Percentiles rank a stretch among this genome's conserved stretches.
These are phyloP conservation scores for Cephalotrichum gorgonifer DNA, from an alignment of 2,329 filamentous ascomycete genomes.

Conservation along the genomic window DNA sequence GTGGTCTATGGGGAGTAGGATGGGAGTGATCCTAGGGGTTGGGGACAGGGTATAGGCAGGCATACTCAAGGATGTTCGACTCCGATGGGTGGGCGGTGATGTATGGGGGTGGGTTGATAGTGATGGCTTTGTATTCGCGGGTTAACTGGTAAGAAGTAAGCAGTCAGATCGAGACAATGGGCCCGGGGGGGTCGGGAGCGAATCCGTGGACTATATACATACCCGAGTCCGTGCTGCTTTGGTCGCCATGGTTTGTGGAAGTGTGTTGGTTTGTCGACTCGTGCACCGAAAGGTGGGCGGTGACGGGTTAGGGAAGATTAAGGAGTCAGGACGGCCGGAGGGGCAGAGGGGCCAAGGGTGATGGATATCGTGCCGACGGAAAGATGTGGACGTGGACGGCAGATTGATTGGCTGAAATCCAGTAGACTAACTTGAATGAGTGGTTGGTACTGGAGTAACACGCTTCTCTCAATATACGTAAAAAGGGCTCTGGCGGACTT, in stretches of 20 bases:
- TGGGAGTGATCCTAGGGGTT: too few species aligned
- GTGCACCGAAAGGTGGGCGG: not conserved
- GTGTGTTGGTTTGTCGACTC: not conserved
- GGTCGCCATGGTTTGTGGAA: slow-evolving; percentile 50
- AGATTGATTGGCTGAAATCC: too few species aligned
- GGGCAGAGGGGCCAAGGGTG: not conserved
- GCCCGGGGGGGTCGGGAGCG: not conserved
- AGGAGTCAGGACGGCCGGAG: not conserved
- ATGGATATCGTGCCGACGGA: not conserved
- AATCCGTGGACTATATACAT: slow-evolving; percentile 9
- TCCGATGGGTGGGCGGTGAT: slow-evolving; percentile 86
- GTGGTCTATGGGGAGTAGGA: too few species aligned
- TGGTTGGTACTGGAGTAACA: too few species aligned
- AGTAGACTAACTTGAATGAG: too few species aligned
- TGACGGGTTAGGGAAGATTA: not conserved
- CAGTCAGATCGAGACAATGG: not conserved
- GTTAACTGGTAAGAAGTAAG: slow-evolving; percentile 32
- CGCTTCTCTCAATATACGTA: too few species aligned
- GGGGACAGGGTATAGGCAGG: slow-evolving; percentile 7
- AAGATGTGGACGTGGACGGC: not conserved
- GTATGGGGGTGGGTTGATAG: slow-evolving; percentile 73
- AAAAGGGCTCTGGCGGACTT: too few species aligned
- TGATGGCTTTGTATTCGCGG: slow-evolving; percentile 52
- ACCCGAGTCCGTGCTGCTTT: slow-evolving; percentile 64
- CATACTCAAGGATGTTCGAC: slow-evolving; percentile 79